Evolutionary conservation across 176 grass and related monocot species (phyloP), one percentile per base, ranked within the genome.

Genomic region (Themeda triandra): DNA sequence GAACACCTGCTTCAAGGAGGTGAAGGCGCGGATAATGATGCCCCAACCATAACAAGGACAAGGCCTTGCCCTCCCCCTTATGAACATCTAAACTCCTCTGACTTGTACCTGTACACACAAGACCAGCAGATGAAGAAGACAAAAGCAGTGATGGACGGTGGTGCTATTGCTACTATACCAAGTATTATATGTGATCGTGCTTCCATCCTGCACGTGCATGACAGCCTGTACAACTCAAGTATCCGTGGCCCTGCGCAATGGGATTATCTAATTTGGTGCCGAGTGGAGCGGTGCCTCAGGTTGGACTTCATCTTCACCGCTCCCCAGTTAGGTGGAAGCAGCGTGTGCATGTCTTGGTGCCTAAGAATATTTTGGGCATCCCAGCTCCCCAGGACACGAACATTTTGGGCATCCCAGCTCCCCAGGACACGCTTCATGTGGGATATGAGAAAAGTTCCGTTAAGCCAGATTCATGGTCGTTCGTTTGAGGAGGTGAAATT

Each of bases 341-440:
- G 2, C 0, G 6, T 13, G 1, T 0, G 0, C 1, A 6, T 32
- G 6, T 69, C 41, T 15, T 1, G 0, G 0, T 0, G 0, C 0
- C 25, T 85, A 1, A 0, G 0, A 0, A 85, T 74, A 25, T 45
- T 85, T 0, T n/a, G n/a, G n/a, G n/a, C n/a, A n/a, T n/a, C n/a
- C n/a, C n/a, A n/a, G n/a, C n/a, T n/a, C n/a, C n/a, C n/a, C n/a
- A n/a, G n/a, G n/a, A n/a, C n/a, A n/a, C n/a, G n/a, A n/a, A n/a
- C n/a, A n/a, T n/a, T n/a, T n/a, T 85, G 64, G 63, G 15, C 36
- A 1, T 85, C 74, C 12, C 33, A 78, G 1, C 83, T 85, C 12
- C 64, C 27, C 0, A 33, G 0, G 12, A 49, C 18, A 28, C 27
- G 8, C 11, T 44, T 42, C 33, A 18, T 79, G 46, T 66, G 8